Evolutionary conservation across 371 early-diverging fungal genomes (phyloP), one percentile per base, ranked within the genome.

Genomic region (Mycotypha africana): DNA sequence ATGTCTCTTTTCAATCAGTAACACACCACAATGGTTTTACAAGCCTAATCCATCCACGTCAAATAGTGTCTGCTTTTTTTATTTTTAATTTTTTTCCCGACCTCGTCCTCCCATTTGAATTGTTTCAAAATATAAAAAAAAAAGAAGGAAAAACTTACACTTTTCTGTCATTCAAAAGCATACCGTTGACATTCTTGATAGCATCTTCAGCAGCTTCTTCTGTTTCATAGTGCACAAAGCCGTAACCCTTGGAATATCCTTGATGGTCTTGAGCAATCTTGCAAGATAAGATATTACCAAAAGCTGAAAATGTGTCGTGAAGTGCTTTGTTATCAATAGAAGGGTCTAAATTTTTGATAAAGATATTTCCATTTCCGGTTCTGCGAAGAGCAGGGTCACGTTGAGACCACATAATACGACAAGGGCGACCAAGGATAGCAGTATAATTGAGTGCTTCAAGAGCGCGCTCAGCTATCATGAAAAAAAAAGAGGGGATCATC

Each of bases 391-490:
- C 76, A 30, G 98, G 98, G 78, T 98, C 97, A 54, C 98, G 89
- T 78, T 98, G 94, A 48, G 93, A 93, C 97, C 96, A 97, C 98
- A 98, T 98, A 72, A 98, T 95, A 56, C 98, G 92, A 82, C 96
- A 94, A 33, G 93, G 81, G 50, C 85, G 82, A 56, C 89, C 93
- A 78, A 91, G 92, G 74, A 98, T 85, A 63, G 79, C 65, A 42
- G 90, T 85, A 74, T 95, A 96, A 86, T 98, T 98, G 47, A 98
- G 76, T 39, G 82, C 57, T 52, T 96, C 95, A 51, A 97, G 70
- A 38, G 98, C 98, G 52, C 89, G 82, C 68, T 95, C 93, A 45
- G 82, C 85, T 85, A 60, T 45, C 26, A 19, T 45, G 20, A 39
- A 77, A 83, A 17, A 25, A 28, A 81, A 71, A 28, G 12, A 36